Evolutionary conservation across 108 stramenopile genomes (phyloP), one percentile per base, ranked within the genome.

Genomic region (Fragilariopsis cylindrus): DNA sequence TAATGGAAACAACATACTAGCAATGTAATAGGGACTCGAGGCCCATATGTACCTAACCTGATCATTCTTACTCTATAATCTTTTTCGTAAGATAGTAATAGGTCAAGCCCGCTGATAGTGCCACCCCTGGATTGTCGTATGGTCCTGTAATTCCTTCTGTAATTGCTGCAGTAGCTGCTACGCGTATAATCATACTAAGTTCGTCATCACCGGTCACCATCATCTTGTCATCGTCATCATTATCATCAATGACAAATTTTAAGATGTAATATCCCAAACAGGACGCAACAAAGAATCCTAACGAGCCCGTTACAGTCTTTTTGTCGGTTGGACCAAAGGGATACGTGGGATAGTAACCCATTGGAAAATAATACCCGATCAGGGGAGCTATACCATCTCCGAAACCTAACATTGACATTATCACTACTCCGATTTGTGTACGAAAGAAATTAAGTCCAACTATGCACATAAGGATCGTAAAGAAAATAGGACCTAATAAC

Each of bases 351-450:
- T 71, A 71, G n/a, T 18, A 15, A n/a, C 71, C 41, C 13, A 18
- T 39, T 8, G 74, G 65, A 49, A n/a, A 86, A 49, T 73, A 48
- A 2, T 70, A 30, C 8, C 89, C 89, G 6, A 88, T 60, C 30
- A 85, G 43, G 3, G 89, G 87, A 15, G 87, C 89, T 5, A 88
- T 63, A 41, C 81, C 73, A 72, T 90, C 89, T 49, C 89, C 89
- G 9, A 88, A 79, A 50, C 78, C 82, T 39, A 90, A 69, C n/a
- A 85, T 74, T 15, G 84, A 78, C 82, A 90, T 81, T n/a, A 87
- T 70, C 30, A 83, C 76, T 0, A 75, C 45, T 15, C 79, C 85
- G 40, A 72, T 48, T n/a, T 55, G 12, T 3, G 45, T 16, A 41
- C 65, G 69, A 75, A 85, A 88, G 48, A 70, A 55, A 16, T 66